These are phyloP conservation scores for Luvunga scandens DNA, from an alignment of 345 rosid genomes.

Conservation along the genomic window DNA sequence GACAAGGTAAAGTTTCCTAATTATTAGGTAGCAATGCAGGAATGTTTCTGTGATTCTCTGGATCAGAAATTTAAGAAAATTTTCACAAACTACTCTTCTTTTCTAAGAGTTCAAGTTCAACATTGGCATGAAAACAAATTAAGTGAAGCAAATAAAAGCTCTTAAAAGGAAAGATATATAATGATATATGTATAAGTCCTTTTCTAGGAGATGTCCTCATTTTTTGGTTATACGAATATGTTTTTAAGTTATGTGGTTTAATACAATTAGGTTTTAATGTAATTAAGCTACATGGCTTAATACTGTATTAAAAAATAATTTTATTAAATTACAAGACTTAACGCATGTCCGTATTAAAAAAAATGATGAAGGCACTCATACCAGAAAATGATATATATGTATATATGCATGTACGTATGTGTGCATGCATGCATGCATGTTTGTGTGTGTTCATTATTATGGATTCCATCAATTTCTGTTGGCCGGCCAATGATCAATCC, in stretches of 20 bases:
- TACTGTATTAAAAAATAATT: too few species aligned
- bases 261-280: too few species aligned
- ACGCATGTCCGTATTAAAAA: accelerated
- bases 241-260: too few species aligned
- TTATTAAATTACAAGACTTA: accelerated
- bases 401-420: accelerated
- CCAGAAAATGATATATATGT: too few species aligned
- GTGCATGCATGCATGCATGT: too few species aligned
- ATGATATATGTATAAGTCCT: too few species aligned
- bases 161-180: too few species aligned
- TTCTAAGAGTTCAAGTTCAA: too few species aligned
- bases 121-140: too few species aligned
- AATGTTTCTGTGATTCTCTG: neutral
- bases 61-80: neutral
- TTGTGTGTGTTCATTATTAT: neutral
- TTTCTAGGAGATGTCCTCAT: too few species aligned
- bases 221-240: too few species aligned
- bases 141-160: neutral
- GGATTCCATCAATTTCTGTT: neutral
- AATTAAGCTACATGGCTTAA: too few species aligned
- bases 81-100: neutral
- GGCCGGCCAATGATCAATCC: neutral
- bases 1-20: neutral
- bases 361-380: accelerated
- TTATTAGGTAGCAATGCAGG: neutral